These are phyloP conservation scores for Pseudofabraea citricarpa DNA, from an alignment of 2,329 filamentous ascomycete species.

Conservation along the genomic window DNA sequence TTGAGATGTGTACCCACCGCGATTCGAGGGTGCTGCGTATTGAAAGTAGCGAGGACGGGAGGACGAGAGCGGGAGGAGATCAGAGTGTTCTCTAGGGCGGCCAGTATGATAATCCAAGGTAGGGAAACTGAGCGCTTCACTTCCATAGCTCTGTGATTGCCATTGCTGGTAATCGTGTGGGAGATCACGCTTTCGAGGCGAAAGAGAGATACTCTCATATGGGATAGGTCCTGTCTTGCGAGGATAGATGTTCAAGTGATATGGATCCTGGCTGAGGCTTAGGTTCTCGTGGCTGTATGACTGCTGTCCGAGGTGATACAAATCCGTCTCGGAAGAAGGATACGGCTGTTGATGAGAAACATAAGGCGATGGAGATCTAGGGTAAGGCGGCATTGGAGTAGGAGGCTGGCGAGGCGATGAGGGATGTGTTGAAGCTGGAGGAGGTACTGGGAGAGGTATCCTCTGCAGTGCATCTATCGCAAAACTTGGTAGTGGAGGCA, in stretches of 20 bases:
- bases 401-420: constrained; percentile 2
- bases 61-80: constrained; percentile 14
- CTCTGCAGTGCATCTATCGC: constrained; percentile 17
- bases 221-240: constrained; percentile 18
- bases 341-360: constrained; percentile 8
- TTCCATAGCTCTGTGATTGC: constrained; percentile 13
- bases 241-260: constrained; percentile 14
- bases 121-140: constrained; percentile 9
- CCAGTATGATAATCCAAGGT: too few relatives aligned
- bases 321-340: constrained; percentile 4
- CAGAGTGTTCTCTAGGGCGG: constrained; percentile 7
- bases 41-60: constrained; percentile 31
- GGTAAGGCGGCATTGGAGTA: constrained; percentile 13
- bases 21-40: too few relatives aligned
- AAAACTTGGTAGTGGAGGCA: constrained; percentile 5
- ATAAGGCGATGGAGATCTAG: constrained; percentile 4
- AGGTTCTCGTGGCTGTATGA: constrained; percentile 13
- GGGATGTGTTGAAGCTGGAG: neutral
- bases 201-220: constrained; percentile 9
- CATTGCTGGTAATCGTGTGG: constrained; percentile 12
- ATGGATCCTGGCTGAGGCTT: constrained; percentile 4
- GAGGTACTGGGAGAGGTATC: constrained; percentile 8
- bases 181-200: constrained; percentile 5
- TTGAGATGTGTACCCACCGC: constrained; percentile 42
- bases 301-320: constrained; percentile 2